These are phyloP conservation scores for Triangularia verruculosa DNA, from an alignment of 2,329 filamentous ascomycete species.

Conservation along the genomic window DNA sequence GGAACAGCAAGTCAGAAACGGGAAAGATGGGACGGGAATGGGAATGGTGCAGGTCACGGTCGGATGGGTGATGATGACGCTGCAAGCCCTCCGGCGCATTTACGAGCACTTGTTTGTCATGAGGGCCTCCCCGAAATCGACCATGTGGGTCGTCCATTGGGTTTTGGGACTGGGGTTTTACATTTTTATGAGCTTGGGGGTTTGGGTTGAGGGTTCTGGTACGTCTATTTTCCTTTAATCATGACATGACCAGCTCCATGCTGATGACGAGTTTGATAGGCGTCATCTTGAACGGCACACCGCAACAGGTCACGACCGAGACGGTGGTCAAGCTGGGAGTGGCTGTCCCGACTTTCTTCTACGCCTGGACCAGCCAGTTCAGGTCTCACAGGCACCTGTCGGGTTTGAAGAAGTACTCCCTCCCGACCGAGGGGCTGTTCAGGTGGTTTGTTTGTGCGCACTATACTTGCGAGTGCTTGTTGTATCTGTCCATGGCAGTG, in stretches of 20 bases:
- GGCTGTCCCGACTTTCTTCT: conserved; percentile 61
- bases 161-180: conserved; percentile 77
- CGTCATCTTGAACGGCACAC: conserved; percentile 31
- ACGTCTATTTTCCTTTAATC: conserved; percentile 27
- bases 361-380: conserved; percentile 72
- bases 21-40: conserved; percentile 40
- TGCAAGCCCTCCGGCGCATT: conserved; percentile 73
- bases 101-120: conserved; percentile 68
- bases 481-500: conserved; percentile 77
- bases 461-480: conserved; percentile 82
- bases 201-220: conserved; percentile 85
- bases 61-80: conserved; percentile 68
- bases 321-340: conserved; percentile 49
- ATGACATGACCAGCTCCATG: conserved; percentile 1
- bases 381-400: conserved; percentile 69
- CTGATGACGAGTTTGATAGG: conserved; percentile 30
- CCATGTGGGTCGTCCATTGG: conserved; percentile 87
- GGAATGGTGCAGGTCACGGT: conserved; percentile 60
- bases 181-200: conserved; percentile 63
- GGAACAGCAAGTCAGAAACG: conserved; percentile 29
- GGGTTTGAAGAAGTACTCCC: conserved; percentile 73
- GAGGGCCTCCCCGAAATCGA: conserved; percentile 61
- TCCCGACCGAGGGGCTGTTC: conserved; percentile 74
- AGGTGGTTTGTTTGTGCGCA: conserved; percentile 75
- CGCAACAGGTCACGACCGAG: conserved; percentile 11